These are phyloP conservation scores for Saccharomycopsis sp. DNA, from an alignment of 805 yeast genomes.

Conservation along the genomic window DNA sequence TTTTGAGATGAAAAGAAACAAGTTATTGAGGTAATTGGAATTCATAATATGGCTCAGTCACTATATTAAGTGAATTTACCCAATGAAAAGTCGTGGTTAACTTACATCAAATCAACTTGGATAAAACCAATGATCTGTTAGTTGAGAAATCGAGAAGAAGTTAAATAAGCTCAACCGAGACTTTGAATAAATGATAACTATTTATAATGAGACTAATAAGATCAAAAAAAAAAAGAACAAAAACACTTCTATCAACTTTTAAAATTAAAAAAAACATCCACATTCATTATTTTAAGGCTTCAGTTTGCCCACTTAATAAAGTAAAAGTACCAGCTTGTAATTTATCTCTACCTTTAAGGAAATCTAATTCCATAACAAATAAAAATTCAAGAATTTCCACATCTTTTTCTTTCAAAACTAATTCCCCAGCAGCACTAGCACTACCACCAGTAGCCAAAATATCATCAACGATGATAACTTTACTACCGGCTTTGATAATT, in stretches of 20 bases:
- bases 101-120: too few relatives aligned
- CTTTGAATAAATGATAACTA: too few relatives aligned
- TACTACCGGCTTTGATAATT: slow-evolving; percentile 70
- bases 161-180: too few relatives aligned
- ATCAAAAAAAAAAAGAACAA: not conserved
- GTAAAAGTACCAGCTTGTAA: slow-evolving; percentile 85
- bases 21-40: too few relatives aligned
- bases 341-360: slow-evolving; percentile 86
- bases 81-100: too few relatives aligned
- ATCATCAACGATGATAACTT: slow-evolving; percentile 85
- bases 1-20: too few relatives aligned
- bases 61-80: too few relatives aligned
- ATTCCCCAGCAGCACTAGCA: slow-evolving; percentile 87
- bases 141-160: too few relatives aligned
- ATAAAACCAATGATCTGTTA: too few relatives aligned
- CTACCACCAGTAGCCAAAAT: slow-evolving; percentile 98
- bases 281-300: slow-evolving; percentile 28
- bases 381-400: slow-evolving; percentile 71
- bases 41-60: too few relatives aligned
- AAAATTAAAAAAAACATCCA: not conserved
- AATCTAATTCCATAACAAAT: slow-evolving; percentile 90
- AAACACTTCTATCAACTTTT: not conserved
- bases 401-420: slow-evolving; percentile 47
- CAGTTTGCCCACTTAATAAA: slow-evolving; percentile 71
- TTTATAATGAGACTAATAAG: too few relatives aligned